phyloP scores from a whole-genome alignment of 495 filamentous ascomycete genomes.

The Aspergillus biplanus region DNA sequence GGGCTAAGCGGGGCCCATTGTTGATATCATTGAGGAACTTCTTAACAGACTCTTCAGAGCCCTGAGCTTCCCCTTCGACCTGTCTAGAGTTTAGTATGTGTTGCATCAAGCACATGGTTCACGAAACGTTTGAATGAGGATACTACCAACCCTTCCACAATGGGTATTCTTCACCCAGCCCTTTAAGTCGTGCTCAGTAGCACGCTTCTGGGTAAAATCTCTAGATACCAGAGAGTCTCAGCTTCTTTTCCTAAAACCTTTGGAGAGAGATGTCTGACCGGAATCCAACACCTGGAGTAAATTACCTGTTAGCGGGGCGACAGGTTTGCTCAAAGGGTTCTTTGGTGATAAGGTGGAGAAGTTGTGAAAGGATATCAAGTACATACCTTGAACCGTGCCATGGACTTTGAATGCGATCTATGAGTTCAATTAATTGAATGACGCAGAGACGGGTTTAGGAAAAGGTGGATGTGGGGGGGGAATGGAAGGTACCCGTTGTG shows the following conservation, averaged over 20 bases:
- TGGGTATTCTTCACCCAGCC: constrained; percentile 81
- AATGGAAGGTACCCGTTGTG: constrained; percentile 14
- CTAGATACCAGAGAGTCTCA: constrained; percentile 40
- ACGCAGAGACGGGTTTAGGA: constrained; percentile 11
- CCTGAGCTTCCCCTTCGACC: constrained; percentile 93
- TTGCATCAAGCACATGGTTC: neutral
- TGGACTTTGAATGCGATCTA: constrained; percentile 57
- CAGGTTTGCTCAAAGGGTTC: neutral
- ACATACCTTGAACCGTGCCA: constrained; percentile 56
- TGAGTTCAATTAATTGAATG: constrained; percentile 9
- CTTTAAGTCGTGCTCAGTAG: constrained; percentile 64
- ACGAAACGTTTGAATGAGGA: neutral
- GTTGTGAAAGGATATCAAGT: neutral
- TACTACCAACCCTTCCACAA: constrained; percentile 63
- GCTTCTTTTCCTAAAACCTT: neutral
- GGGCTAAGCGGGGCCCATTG: constrained; percentile 67
- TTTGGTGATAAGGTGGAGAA: neutral
- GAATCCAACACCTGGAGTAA: constrained; percentile 66
- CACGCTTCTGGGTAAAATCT: constrained; percentile 72
- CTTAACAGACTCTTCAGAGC: constrained; percentile 62
- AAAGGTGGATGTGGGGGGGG: neutral
- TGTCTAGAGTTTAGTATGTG: constrained; percentile 33
- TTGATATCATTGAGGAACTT: constrained; percentile 76
- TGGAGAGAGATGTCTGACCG: constrained; percentile 51
- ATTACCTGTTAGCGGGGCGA: constrained; percentile 15